Base-by-base conservation (phyloP, 2,329 filamentous ascomycete genomes). In the Pyrenophora tritici-repentis region DNA sequence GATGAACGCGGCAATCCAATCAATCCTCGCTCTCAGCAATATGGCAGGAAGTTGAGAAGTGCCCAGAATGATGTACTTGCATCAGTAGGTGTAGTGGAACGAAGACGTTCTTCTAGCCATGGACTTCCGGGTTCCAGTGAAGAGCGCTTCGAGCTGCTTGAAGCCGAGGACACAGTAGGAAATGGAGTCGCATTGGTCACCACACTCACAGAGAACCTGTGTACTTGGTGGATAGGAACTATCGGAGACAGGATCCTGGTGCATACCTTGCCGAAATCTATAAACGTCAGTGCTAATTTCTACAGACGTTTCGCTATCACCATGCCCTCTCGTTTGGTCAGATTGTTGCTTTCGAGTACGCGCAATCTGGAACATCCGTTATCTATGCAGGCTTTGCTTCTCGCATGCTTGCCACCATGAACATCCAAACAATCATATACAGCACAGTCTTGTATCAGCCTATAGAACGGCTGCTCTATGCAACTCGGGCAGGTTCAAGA, bases 51-150 rank as follows among this genome's bases (percentile, higher is more conserved):
- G 22, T 65, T 78, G 32, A 70, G 78, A 43, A 70, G 73, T 44
- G 77, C 78, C 6, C 75, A 78, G 47, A 81, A 81, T 38, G 76
- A 78, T 55, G 73, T 79, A 1, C 69, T 79, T 4, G 75, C 73
- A 16, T 73, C 78, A 0, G 75, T 80, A 8, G 78, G 78, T 16
- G 76, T 80, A 1, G 75, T 79, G 0, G 76, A 78, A 58, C 66
- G 74, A 50, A 74, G 65, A 8, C 58, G 46, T 13, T 61, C 65
- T 20, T 65, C 65, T 4, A 58, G 61, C 13, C 57, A 66, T 14
- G 59, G 55, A 6, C 61, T 70, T 18, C 63, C 68, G 4, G 65
- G 64, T 31, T 56, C 65, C 2, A 66, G 62, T 29, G 58, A 66
- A 38, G 60, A 67, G 22, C 65, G 62, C 12, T 20, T 71, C n/a